Evolutionary conservation across 345 rosid genomes (phyloP).

Genomic region (rapeseed (Brassica napus)): Da-Ae NC_063452.1:27366001-27366500

Average conservation of each 20-base stretch:
- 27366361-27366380: conserved; percentile 44
- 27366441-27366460: conserved; percentile 42
- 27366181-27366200: too few relatives aligned
- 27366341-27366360: conserved; percentile 28
- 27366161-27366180: too few relatives aligned
- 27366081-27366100: too few relatives aligned
- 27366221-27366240: background rate
- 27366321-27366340: conserved; percentile 37
- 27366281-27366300: background rate
- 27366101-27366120: too few relatives aligned
- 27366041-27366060: too few relatives aligned
- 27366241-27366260: background rate
- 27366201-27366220: too few relatives aligned
- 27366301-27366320: background rate
- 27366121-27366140: background rate
- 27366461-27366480: conserved; percentile 46
- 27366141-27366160: background rate
- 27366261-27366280: background rate
- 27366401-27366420: conserved; percentile 41
- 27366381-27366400: conserved; percentile 45
- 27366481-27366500: conserved; percentile 61
- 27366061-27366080: too few relatives aligned
- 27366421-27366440: conserved; percentile 41
- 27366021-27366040: background rate
- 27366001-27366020: background rate